Percentiles rank a stretch among this genome's conserved stretches.
These are phyloP conservation scores for Coccomyxa sp. DNA, from an alignment of 139 green algal genomes.

Conservation along the genomic window DNA sequence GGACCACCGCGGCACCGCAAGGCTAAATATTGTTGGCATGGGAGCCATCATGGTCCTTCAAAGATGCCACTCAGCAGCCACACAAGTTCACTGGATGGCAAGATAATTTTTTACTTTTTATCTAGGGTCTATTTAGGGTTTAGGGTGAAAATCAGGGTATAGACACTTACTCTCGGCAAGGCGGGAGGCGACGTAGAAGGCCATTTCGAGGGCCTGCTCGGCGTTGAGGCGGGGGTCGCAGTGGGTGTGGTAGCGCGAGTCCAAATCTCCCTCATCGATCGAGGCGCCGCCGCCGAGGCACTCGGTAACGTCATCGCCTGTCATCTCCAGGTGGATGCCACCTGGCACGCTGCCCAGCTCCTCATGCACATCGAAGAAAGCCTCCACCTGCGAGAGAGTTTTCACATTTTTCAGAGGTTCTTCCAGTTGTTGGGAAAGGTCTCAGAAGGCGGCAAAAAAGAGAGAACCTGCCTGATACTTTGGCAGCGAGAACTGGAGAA, in stretches of 20 bases:
- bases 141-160: not conserved
- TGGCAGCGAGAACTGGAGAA: too few species aligned
- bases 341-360: conserved; percentile 76
- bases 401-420: conserved; percentile 22
- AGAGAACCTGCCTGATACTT: not conserved
- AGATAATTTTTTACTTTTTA: too few species aligned
- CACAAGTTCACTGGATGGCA: too few species aligned
- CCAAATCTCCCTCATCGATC: conserved; percentile 71
- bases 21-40: too few species aligned
- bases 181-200: conserved; percentile 92
- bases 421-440: too few species aligned
- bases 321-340: conserved; percentile 99
- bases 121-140: too few species aligned
- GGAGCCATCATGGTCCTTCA: too few species aligned
- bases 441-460: not conserved
- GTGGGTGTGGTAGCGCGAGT: conserved; percentile 96
- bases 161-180: conserved; percentile 41
- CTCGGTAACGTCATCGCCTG: conserved; percentile 69
- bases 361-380: conserved; percentile 96
- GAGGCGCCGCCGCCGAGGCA: conserved; percentile 88
- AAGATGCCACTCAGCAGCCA: too few species aligned
- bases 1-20: too few species aligned
- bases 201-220: conserved; percentile 95
- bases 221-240: conserved; percentile 98
- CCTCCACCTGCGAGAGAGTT: conserved; percentile 65